These are phyloP conservation scores for Boeremia lycopersici DNA, from an alignment of 2,329 filamentous ascomycete species.

Conservation along the genomic window DNA sequence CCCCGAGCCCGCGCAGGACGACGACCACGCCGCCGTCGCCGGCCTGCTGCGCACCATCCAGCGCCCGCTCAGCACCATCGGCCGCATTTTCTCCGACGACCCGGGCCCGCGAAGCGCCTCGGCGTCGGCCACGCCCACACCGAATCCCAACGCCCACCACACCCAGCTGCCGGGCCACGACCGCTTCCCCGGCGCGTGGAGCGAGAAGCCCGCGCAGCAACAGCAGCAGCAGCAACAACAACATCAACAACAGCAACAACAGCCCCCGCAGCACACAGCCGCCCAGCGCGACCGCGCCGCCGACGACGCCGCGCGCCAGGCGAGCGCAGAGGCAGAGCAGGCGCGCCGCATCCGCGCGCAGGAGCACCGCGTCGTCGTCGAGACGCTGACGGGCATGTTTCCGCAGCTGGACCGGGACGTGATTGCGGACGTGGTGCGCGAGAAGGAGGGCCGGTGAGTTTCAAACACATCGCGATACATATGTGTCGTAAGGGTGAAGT, in stretches of 20 bases:
- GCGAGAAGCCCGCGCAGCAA: not conserved
- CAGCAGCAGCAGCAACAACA: constrained; percentile 26
- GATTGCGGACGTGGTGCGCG: constrained; percentile 93
- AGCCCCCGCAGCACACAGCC: not conserved
- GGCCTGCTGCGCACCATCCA: constrained; percentile 90
- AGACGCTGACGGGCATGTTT: constrained; percentile 96
- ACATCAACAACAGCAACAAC: not conserved
- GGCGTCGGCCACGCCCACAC: constrained; percentile 54
- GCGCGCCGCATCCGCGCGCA: constrained; percentile 80
- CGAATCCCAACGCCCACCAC: constrained; percentile 37
- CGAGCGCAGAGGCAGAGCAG: constrained; percentile 86
- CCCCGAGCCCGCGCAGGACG: constrained; percentile 59
- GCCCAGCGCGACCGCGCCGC: constrained; percentile 67
- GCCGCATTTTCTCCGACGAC: constrained; percentile 88
- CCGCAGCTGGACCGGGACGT: constrained; percentile 91
- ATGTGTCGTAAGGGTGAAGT: too few species aligned
- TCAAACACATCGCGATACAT: too few species aligned
- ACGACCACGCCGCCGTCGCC: constrained; percentile 76
- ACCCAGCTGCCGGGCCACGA: constrained; percentile 53
- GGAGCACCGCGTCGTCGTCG: constrained; percentile 89
- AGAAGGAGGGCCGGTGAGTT: constrained; percentile 90
- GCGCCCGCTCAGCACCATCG: constrained; percentile 86
- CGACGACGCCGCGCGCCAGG: constrained; percentile 87
- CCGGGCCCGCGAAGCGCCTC: constrained; percentile 25
- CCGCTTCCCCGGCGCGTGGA: constrained; percentile 29